Conservation (phyloP, 2,329 filamentous ascomycete species). For the Harringtonia aguacate region DNA sequence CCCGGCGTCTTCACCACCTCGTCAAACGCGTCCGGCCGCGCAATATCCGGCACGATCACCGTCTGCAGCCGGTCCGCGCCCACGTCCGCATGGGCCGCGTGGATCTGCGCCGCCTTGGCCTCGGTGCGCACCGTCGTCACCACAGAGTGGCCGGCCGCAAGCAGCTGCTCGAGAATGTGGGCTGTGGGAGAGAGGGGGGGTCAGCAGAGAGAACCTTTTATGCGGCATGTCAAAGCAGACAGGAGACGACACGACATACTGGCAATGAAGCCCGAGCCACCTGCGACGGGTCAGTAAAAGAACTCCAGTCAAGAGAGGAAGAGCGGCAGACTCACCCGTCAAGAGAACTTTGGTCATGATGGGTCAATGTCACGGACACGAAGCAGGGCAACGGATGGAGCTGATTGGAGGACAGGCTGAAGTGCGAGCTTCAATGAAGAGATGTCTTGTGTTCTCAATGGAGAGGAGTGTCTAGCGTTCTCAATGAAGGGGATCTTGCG, state of each 20-base stretch:
- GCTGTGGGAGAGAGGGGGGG: no score
- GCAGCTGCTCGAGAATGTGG: conserved; percentile 43
- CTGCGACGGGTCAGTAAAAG: conserved; percentile 15
- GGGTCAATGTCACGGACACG: no score
- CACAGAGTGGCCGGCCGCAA: conserved; percentile 37
- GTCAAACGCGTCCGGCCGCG: conserved; percentile 62
- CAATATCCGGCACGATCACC: conserved; percentile 67
- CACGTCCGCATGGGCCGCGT: conserved; percentile 33
- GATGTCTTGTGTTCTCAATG: no score
- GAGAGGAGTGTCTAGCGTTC: no score
- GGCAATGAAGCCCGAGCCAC: conserved; percentile 42
- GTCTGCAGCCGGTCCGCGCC: conserved; percentile 32
- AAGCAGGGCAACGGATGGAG: no score
- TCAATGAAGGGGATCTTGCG: no score
- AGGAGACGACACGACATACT: conserved; percentile 18
- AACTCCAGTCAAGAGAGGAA: neutral
- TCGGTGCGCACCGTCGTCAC: conserved; percentile 46
- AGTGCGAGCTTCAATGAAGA: no score
- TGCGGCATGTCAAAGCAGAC: neutral
- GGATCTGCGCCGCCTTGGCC: conserved; percentile 41
- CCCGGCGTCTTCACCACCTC: conserved; percentile 40
- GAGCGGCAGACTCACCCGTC: conserved; percentile 25
- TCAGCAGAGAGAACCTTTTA: neutral
- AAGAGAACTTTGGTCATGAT: conserved; percentile 35
- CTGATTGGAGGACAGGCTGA: no score